Evolutionary conservation across 2,329 filamentous ascomycete genomes (phyloP), one percentile per base, ranked within the genome.

Genomic region (Pseudogymnoascus sp.): DNA sequence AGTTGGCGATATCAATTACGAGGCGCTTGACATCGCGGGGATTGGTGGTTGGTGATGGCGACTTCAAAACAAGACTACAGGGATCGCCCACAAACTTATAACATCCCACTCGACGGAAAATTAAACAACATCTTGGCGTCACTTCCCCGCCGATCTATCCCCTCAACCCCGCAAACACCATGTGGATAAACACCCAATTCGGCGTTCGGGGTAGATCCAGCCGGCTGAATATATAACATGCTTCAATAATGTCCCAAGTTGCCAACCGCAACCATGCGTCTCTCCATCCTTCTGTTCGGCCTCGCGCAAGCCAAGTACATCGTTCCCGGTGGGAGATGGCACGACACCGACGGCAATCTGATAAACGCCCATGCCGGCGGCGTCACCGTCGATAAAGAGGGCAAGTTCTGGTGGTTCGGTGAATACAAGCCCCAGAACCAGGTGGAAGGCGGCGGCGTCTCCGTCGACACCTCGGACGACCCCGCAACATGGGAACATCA

Each of bases 361-460:
- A 79, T 87, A 61, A 87, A 85, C 61, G 84, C 84, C 1, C 84
- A 88, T 69, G 85, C 84, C 1, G 84, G 84, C 1, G 80, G 79
- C 11, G 75, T 87, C 5, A 79, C 79, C 0, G 70, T 81, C 0
- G 82, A 86, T 41, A 71, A 80, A 40, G 76, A 78, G 4, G 80
- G 80, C 14, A 82, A 78, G 64, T 87, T 84, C 70, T 87, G 80
- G 73, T 81, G 79, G 77, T 87, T 86, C 62, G 84, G 84, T 37
- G 84, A 87, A 69, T 82, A 85, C 73, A 87, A 87, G 72, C 73
- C 78, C 9, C 71, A 86, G 66, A 82, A 79, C 0, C 81, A 84
- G 65, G 77, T 76, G 6, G 84, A 87, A 68, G 84, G 84, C 8
- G 84, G 82, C 0, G 84, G 84, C 16, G 73, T 87, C 0, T 81